Conservation (phyloP, 2,329 filamentous ascomycete species). For the Cryphonectria parasitica region DNA sequence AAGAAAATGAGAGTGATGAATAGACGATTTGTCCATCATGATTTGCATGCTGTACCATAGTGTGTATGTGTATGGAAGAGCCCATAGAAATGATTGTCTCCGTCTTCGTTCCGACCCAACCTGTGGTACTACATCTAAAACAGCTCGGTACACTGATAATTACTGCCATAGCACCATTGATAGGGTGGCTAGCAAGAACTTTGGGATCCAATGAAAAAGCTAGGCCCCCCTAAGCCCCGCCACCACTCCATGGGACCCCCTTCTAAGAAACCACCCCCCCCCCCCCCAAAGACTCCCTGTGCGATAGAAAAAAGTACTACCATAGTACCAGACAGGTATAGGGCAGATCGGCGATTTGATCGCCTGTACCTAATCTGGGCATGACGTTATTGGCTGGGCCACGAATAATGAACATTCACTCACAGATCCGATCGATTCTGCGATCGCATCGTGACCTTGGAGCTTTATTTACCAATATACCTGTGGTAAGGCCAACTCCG, state of each 20-base stretch:
- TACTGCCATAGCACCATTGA: not conserved
- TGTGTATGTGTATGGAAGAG: no score
- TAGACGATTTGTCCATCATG: not conserved
- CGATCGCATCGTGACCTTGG: not conserved
- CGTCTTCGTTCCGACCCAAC: no score
- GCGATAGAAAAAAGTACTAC: not conserved
- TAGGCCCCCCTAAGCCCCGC: no score
- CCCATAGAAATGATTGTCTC: no score
- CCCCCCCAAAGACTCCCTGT: not conserved
- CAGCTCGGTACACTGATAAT: no score
- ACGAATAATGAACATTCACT: not conserved
- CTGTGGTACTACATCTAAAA: no score
- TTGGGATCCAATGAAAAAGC: not conserved
- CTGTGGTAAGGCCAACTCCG: not conserved
- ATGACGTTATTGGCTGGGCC: slow-evolving; percentile 9
- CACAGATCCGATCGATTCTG: not conserved
- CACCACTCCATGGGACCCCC: not conserved
- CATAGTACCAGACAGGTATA: not conserved
- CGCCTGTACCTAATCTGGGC: not conserved
- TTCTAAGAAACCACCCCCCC: not conserved
- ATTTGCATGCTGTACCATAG: no score
- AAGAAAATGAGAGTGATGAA: not conserved
- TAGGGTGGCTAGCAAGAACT: not conserved
- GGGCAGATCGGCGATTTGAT: slow-evolving; percentile 11
- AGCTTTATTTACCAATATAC: not conserved